A percentile compares a stretch with the other conserved stretches of the same genome.
phyloP scores from a whole-genome alignment of 129 eudicot genomes.

The Helichrysum umbraculigerum region DNA sequence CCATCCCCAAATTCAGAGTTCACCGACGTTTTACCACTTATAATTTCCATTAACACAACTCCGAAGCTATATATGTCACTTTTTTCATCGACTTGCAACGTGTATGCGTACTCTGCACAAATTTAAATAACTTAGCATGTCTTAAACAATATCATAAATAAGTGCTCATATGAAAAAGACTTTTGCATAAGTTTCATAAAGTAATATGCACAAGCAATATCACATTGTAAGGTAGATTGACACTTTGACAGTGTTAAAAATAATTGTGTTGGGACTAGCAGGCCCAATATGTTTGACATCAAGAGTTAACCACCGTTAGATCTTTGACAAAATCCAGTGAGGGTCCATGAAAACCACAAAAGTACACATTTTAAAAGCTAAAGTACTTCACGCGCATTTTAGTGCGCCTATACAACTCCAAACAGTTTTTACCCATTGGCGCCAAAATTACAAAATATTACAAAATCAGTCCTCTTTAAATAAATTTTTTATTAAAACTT shows the following conservation, averaged over 20 bases:
- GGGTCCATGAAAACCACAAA: slow-evolving; percentile 30
- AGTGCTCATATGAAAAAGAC: too few species aligned
- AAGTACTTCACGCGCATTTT: slow-evolving; percentile 49
- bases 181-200: neutral
- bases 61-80: slow-evolving; percentile 96
- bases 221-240: neutral
- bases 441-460: slow-evolving; percentile 27
- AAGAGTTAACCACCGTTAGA: slow-evolving; percentile 36
- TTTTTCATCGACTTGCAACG: slow-evolving; percentile 97
- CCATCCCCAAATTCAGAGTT: slow-evolving; percentile 91
- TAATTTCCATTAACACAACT: slow-evolving; percentile 79
- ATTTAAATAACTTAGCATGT: neutral
- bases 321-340: slow-evolving; percentile 23
- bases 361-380: slow-evolving; percentile 32
- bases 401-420: slow-evolving; percentile 36
- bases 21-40: slow-evolving; percentile 85
- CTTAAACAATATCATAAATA: neutral
- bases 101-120: slow-evolving; percentile 82
- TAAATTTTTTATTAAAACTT: too few species aligned
- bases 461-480: slow-evolving; percentile 10
- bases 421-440: slow-evolving; percentile 39
- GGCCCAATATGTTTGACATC: slow-evolving; percentile 29
- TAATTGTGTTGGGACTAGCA: slow-evolving; percentile 3
- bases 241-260: neutral
- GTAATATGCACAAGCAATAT: neutral